A percentile compares a stretch with the other conserved stretches of the same genome.
These are phyloP conservation scores for Thielaviopsis populi DNA, from an alignment of 2,329 filamentous ascomycete species.

Conservation along the genomic window DNA sequence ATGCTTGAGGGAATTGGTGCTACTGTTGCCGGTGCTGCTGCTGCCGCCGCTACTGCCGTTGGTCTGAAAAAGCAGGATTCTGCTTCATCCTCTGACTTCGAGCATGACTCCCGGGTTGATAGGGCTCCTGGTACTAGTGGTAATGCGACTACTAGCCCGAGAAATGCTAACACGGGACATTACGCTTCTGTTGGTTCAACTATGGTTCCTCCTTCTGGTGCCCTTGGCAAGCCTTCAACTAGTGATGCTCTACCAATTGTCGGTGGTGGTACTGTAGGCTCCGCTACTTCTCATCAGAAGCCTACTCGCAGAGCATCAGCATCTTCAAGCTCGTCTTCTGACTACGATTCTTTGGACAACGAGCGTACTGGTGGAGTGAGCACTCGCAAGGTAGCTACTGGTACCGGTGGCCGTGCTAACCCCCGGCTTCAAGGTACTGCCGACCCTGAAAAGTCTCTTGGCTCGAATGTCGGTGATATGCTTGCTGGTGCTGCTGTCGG, in stretches of 20 bases:
- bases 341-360: conserved; percentile 1
- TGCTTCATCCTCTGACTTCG: background rate
- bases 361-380: background rate
- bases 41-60: conserved; percentile 14
- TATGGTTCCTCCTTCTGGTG: background rate
- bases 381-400: background rate
- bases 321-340: conserved; percentile 7
- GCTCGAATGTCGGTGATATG: conserved; percentile 10
- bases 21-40: conserved; percentile 12
- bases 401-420: background rate
- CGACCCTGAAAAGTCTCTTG: conserved; percentile 1
- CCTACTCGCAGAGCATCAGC: background rate
- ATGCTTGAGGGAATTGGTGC: conserved; percentile 10
- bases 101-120: background rate
- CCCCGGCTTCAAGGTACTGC: background rate
- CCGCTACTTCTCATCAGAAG: background rate
- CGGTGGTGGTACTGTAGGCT: background rate
- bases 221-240: background rate
- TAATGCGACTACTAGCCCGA: background rate
- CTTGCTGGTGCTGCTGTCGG: conserved; percentile 9
- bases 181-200: background rate
- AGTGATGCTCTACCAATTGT: background rate
- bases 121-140: background rate
- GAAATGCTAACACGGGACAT: background rate
- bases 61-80: conserved; percentile 6